Percentiles rank a stretch among this genome's conserved stretches.
These are phyloP conservation scores for Rhizopus sp. DNA, from an alignment of 371 early-diverging fungal genomes.

Conservation along the genomic window DNA sequence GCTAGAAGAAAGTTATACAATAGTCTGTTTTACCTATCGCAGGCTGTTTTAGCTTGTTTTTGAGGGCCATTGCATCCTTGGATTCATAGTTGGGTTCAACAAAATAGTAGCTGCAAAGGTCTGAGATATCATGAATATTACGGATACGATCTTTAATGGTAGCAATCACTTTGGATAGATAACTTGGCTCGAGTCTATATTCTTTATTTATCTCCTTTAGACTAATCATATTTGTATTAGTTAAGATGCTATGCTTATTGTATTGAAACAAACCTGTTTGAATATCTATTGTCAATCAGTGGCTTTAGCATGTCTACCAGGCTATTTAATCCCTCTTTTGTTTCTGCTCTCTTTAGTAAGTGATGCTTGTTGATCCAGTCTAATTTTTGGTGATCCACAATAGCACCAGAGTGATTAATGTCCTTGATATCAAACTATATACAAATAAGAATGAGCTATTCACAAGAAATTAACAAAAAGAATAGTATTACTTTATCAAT, in stretches of 20 bases:
- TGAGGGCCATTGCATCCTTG: conserved; percentile 47
- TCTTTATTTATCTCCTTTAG: conserved; percentile 17
- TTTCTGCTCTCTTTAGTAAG: conserved; percentile 54
- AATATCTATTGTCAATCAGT: conserved; percentile 26
- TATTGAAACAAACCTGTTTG: conserved; percentile 20
- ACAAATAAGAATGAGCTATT: neutral
- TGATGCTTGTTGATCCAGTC: conserved; percentile 88
- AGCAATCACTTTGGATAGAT: conserved; percentile 46
- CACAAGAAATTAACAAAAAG: conserved; percentile 1
- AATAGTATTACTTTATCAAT: conserved; percentile 56
- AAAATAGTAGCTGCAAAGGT: conserved; percentile 62
- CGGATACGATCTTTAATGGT: conserved; percentile 64
- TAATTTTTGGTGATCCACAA: conserved; percentile 78
- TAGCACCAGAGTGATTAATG: conserved; percentile 75
- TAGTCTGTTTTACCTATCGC: conserved; percentile 33
- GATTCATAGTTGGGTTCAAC: conserved; percentile 54
- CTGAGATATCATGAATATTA: conserved; percentile 58
- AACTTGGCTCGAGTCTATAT: conserved; percentile 33
- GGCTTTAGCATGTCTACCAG: conserved; percentile 43
- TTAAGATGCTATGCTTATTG: neutral
- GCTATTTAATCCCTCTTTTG: conserved; percentile 41
- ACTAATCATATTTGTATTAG: neutral
- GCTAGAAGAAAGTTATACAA: neutral
- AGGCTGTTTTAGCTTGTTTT: conserved; percentile 48
- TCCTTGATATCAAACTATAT: conserved; percentile 68